A percentile compares a stretch with the other conserved stretches of the same genome.
phyloP scores from a whole-genome alignment of 2,329 filamentous ascomycete genomes.

The Pyrenophora graminea region DNA sequence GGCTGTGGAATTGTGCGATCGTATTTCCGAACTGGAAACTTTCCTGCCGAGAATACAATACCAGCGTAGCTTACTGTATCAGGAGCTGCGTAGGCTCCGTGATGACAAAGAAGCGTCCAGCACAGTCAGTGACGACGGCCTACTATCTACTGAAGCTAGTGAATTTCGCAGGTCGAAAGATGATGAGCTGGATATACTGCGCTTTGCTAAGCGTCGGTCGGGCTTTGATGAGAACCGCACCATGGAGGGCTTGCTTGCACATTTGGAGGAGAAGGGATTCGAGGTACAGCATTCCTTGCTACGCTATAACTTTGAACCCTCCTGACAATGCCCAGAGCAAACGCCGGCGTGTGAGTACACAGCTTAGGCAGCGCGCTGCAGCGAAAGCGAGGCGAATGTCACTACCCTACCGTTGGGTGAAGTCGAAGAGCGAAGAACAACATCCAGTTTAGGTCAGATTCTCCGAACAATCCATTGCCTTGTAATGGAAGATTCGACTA shows the following conservation, averaged over 20 bases:
- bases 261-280: conserved; percentile 18
- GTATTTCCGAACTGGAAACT: conserved; percentile 22
- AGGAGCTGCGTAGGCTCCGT: conserved; percentile 28
- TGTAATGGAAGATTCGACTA: too few species aligned
- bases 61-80: conserved; percentile 30
- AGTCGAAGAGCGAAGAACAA: conserved; percentile 9
- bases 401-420: conserved; percentile 21
- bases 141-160: conserved; percentile 12
- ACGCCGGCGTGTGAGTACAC: conserved; percentile 28
- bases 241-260: conserved; percentile 21
- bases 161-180: conserved; percentile 24
- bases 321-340: conserved; percentile 21
- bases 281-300: conserved; percentile 7
- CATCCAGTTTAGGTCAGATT: background rate
- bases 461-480: background rate
- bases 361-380: conserved; percentile 26
- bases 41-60: conserved; percentile 34
- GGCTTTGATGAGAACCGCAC: conserved; percentile 38
- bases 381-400: conserved; percentile 33
- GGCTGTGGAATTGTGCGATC: conserved; percentile 35
- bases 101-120: conserved; percentile 30
- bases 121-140: conserved; percentile 8
- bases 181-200: conserved; percentile 23
- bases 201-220: conserved; percentile 22
- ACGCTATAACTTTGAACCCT: background rate